Percentiles rank a stretch among this genome's conserved stretches.
Evolutionary conservation across 208 protist genomes (phyloP).

Genomic region (Acanthamoeba castellanii): DNA sequence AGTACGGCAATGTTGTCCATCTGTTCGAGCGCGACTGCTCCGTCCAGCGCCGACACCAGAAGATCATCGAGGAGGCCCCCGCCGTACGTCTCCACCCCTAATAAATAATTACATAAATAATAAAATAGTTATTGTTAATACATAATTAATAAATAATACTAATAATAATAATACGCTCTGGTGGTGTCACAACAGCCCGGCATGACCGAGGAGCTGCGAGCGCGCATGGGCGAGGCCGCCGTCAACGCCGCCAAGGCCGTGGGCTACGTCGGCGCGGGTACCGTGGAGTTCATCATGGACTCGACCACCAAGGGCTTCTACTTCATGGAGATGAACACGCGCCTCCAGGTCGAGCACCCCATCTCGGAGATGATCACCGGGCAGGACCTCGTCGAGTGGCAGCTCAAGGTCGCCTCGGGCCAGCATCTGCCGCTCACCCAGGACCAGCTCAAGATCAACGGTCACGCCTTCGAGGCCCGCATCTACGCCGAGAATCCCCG

Average conservation of each 20-base stretch:
- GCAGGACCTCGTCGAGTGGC: slow-evolving; percentile 89
- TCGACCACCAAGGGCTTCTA: slow-evolving; percentile 92
- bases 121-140: no score
- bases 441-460: slow-evolving; percentile 40
- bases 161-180: no score
- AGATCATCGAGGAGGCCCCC: slow-evolving; percentile 90
- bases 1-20: slow-evolving; percentile 93
- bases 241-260: slow-evolving; percentile 91
- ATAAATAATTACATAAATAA: no score
- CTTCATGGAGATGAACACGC: slow-evolving; percentile 99
- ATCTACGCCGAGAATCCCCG: slow-evolving; percentile 88
- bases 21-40: slow-evolving; percentile 97
- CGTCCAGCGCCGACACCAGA: slow-evolving; percentile 97
- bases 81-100: slow-evolving; percentile 72
- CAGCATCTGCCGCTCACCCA: slow-evolving; percentile 78
- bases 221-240: slow-evolving; percentile 91
- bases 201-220: slow-evolving; percentile 80
- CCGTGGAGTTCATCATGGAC: slow-evolving; percentile 98
- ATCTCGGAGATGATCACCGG: slow-evolving; percentile 92
- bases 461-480: slow-evolving; percentile 84
- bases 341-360: slow-evolving; percentile 95
- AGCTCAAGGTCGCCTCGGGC: slow-evolving; percentile 86
- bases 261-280: slow-evolving; percentile 95
- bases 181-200: no score
- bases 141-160: no score